Evolutionary conservation across 495 filamentous ascomycete species (phyloP).

Genomic region (Penicillium paradoxum): DNA sequence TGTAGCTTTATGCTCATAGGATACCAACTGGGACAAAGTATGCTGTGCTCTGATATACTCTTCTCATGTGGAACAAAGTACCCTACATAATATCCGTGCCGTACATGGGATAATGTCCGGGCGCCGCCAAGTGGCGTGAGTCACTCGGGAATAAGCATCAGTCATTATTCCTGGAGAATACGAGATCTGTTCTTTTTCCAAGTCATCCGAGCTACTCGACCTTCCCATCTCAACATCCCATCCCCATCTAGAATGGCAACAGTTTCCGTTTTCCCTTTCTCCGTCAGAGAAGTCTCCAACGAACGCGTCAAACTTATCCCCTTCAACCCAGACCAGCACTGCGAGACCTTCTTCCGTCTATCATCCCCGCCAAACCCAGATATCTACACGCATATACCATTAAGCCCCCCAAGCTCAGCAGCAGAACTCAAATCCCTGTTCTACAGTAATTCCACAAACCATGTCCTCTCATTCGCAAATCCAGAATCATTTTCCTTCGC

Average conservation of each 20-base stretch:
- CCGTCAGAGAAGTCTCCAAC: slow-evolving; percentile 9
- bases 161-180: too few relatives aligned
- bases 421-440: slow-evolving; percentile 12
- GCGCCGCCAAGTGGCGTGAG: too few relatives aligned
- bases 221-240: neutral
- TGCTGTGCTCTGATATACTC: too few relatives aligned
- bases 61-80: too few relatives aligned
- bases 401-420: slow-evolving; percentile 3
- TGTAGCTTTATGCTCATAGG: too few relatives aligned
- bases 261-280: slow-evolving; percentile 9
- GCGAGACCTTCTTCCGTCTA: slow-evolving; percentile 12
- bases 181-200: neutral
- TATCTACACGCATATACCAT: slow-evolving; percentile 17
- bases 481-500: slow-evolving; percentile 20
- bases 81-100: too few relatives aligned
- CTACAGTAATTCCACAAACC: neutral
- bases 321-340: slow-evolving; percentile 14
- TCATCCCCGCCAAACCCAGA: slow-evolving; percentile 11
- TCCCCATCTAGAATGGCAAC: slow-evolving; percentile 1
- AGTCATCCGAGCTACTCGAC: neutral
- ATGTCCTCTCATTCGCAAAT: slow-evolving; percentile 18
- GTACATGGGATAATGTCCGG: too few relatives aligned
- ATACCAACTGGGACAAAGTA: too few relatives aligned
- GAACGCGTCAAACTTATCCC: slow-evolving; percentile 16
- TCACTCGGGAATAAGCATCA: too few relatives aligned